These are phyloP conservation scores for Solanum okadae DNA, from an alignment of 257 asterid species.

Conservation along the genomic window DNA sequence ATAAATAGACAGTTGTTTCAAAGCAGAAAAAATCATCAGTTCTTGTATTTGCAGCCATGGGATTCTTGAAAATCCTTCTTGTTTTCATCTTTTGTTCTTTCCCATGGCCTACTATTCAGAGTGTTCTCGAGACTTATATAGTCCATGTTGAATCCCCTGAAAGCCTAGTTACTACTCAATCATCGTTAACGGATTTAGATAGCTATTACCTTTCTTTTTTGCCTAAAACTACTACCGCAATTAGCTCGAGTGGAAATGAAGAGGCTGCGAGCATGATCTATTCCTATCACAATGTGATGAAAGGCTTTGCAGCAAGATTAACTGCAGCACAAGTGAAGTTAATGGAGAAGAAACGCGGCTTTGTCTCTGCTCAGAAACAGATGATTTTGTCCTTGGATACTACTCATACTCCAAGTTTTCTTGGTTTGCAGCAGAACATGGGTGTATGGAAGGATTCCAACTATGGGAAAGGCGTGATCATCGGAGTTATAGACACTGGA, in stretches of 20 bases:
- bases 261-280: conserved; percentile 1
- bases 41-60: not conserved
- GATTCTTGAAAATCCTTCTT: not conserved
- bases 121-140: conserved; percentile 19
- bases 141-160: conserved; percentile 25
- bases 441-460: conserved; percentile 10
- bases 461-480: conserved; percentile 21
- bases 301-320: conserved; percentile 40
- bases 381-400: conserved; percentile 21
- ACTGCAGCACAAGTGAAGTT: conserved; percentile 15
- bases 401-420: conserved; percentile 36
- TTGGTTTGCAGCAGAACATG: conserved; percentile 9
- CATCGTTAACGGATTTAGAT: not conserved
- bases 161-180: not conserved
- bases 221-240: not conserved
- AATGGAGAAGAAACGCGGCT: conserved; percentile 19
- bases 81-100: not conserved
- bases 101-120: not conserved
- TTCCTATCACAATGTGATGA: conserved; percentile 27
- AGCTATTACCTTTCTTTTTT: conserved; percentile 29
- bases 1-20: not conserved
- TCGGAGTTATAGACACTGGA: conserved; percentile 23
- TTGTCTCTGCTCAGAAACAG: conserved; percentile 25
- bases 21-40: not conserved
- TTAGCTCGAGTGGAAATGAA: not conserved